Evolutionary conservation across 768 basidiomycete genomes (phyloP), one percentile per base, ranked within the genome.

Genomic region (Rubroboletus pulcherrimus): DNA sequence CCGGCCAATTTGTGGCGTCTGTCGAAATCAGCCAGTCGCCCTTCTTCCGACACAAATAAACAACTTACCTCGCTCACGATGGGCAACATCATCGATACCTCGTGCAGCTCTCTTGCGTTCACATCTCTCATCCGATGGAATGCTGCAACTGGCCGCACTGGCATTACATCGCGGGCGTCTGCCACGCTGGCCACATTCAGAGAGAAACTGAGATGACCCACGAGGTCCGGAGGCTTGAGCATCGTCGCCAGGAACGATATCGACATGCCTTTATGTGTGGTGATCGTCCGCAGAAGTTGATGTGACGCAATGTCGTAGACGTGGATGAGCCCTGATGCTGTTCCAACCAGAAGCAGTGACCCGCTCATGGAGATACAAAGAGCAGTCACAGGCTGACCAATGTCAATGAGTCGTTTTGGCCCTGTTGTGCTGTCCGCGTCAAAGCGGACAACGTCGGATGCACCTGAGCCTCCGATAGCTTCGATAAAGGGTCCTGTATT

Each of bases 281-380:
- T 80, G 41, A 98, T 84, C 29, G 89, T 87, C 44, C 94, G 88
- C 29, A 97, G 75, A 30, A 85, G 83, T 67, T 98, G 95, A 65
- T 94, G 91, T 0, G 96, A 96, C 2, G 91, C 84, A 31, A 96
- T 81, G 58, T 97, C 91, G 68, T 94, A 93, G 38, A 93, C 70
- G 54, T 91, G 81, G 48, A 98, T 81, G 12, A 83, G 67, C 3
- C 93, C 93, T 2, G 79, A 70, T 3, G 80, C 69, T 0, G 93
- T 95, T 21, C 96, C 94, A 33, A 84, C 83, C n/a, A 98, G 72
- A 11, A 99, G 82, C 41, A 88, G 78, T 2, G 91, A 81, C 0
- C 85, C 82, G 11, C 88, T 89, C 26, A 90, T 63, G 0, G 96
- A 97, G 45, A 96, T 83, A 5, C 85, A 71, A 14, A 98, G 74